These are phyloP conservation scores for Adiantum capillusveneris DNA, from an alignment of 75 land plant genomes.

Conservation along the genomic window DNA sequence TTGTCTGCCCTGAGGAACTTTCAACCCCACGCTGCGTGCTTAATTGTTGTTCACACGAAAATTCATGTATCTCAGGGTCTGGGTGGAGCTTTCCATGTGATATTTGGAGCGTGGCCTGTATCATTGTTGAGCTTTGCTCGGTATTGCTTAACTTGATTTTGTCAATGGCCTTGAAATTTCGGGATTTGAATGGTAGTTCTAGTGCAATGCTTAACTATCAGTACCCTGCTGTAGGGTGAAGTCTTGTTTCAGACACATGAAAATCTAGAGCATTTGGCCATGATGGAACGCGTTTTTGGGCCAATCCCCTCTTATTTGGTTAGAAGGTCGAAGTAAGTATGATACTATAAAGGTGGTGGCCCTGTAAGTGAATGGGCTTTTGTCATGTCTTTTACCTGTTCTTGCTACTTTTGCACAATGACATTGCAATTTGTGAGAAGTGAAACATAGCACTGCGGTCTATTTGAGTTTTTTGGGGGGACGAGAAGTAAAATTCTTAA, in stretches of 20 bases:
- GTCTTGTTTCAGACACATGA: conserved; percentile 82
- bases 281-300: conserved; percentile 80
- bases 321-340: conserved; percentile 12
- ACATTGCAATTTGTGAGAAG: no score
- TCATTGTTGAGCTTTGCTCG: conserved; percentile 16
- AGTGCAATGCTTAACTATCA: no score
- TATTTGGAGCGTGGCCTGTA: conserved; percentile 22
- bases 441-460: no score
- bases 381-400: no score
- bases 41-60: not conserved
- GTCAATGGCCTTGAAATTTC: no score
- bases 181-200: no score
- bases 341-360: not conserved
- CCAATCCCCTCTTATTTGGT: conserved; percentile 54
- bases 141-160: not conserved
- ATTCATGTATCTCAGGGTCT: not conserved
- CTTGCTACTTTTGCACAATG: no score
- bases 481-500: no score
- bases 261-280: conserved; percentile 74
- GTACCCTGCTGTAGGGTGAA: conserved; percentile 59
- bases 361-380: no score
- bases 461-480: no score
- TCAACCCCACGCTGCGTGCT: not conserved
- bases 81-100: conserved; percentile 20
- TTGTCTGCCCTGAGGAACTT: no score